These are phyloP conservation scores for Xylaria curta DNA, from an alignment of 495 filamentous ascomycete genomes.

Conservation along the genomic window DNA sequence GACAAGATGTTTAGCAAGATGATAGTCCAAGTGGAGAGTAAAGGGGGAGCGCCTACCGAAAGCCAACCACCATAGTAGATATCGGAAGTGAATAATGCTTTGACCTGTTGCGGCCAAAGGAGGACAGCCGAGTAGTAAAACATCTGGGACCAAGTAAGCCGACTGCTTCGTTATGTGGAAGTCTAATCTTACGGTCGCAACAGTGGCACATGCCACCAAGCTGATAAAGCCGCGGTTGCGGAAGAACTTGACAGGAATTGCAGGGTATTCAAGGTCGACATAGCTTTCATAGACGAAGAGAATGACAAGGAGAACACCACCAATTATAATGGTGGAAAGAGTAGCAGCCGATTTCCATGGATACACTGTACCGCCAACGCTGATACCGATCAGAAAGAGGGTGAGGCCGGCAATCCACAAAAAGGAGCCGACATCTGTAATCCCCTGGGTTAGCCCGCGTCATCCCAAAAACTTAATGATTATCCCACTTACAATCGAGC, in stretches of 20 bases:
- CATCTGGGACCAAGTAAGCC: constrained; percentile 28
- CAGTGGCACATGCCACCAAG: constrained; percentile 46
- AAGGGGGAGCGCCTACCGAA: constrained; percentile 28
- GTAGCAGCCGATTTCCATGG: constrained; percentile 57
- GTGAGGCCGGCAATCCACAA: constrained; percentile 51
- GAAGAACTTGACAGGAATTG: constrained; percentile 54
- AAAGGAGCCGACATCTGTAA: constrained; percentile 40
- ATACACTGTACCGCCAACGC: constrained; percentile 57
- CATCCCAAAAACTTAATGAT: neutral
- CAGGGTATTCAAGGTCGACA: constrained; percentile 40
- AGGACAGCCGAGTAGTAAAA: constrained; percentile 44
- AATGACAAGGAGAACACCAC: constrained; percentile 47
- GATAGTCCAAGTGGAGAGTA: neutral
- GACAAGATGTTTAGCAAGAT: neutral
- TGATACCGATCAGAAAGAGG: constrained; percentile 55
- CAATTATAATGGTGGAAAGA: constrained; percentile 52
- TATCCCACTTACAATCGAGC: constrained; percentile 47
- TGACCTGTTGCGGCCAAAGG: constrained; percentile 39
- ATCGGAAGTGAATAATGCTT: constrained; percentile 36
- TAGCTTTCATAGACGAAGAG: constrained; percentile 53
- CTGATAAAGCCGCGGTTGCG: constrained; percentile 51
- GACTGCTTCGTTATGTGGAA: neutral
- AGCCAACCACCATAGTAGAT: constrained; percentile 39
- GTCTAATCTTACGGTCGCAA: constrained; percentile 34
- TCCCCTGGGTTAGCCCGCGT: constrained; percentile 7